Conservation (phyloP, 106 monocot genomes). For the Acorus gramineus region DNA sequence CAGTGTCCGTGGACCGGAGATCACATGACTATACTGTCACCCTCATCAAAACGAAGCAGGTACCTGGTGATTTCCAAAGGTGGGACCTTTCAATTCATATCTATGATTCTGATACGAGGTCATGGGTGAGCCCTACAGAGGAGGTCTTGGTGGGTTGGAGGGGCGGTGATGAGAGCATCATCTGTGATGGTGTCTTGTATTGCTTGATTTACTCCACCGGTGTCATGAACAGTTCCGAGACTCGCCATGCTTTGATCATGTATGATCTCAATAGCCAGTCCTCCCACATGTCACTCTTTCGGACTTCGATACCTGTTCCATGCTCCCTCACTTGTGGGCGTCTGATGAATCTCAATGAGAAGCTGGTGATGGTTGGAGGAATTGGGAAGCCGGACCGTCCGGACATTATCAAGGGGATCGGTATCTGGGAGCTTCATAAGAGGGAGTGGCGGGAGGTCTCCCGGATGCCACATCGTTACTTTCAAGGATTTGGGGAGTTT, state of each 20-base stretch:
- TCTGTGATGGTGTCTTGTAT: constrained; percentile 65
- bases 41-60: constrained; percentile 51
- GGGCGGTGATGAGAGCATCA: constrained; percentile 80
- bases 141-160: constrained; percentile 78
- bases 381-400: constrained; percentile 66
- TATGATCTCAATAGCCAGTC: constrained; percentile 35
- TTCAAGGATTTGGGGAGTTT: constrained; percentile 81
- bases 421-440: constrained; percentile 70
- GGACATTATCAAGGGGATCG: constrained; percentile 84
- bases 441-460: constrained; percentile 62
- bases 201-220: constrained; percentile 62
- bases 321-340: constrained; percentile 78
- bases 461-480: constrained; percentile 74
- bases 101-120: constrained; percentile 37
- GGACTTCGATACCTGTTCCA: constrained; percentile 36
- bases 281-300: constrained; percentile 24
- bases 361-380: constrained; percentile 80
- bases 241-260: constrained; percentile 57
- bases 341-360: constrained; percentile 72
- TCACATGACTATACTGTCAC: constrained; percentile 42
- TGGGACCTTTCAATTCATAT: constrained; percentile 75
- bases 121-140: constrained; percentile 36
- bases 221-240: constrained; percentile 29
- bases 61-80: constrained; percentile 55
- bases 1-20: constrained; percentile 36